Evolutionary conservation across 257 asterid species (phyloP).

Genomic region (Salvia rosmarinus): DNA sequence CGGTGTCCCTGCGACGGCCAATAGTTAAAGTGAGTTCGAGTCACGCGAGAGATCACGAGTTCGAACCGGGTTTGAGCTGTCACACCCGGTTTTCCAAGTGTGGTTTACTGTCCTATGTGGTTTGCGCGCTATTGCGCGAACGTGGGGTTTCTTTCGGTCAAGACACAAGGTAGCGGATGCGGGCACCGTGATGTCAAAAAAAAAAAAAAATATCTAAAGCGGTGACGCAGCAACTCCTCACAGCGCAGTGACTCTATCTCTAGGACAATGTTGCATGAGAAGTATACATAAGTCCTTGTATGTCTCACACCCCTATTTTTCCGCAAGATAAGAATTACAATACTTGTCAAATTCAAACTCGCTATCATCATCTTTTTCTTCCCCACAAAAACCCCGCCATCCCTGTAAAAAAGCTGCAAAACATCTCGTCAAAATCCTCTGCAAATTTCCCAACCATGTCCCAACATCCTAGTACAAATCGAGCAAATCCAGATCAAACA

Average conservation of each 20-base stretch:
- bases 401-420: constrained; percentile 20
- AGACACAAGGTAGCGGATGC: no score
- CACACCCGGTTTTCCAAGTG: no score
- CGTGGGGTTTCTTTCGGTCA: no score
- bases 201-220: neutral
- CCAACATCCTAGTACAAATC: constrained; percentile 11
- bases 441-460: constrained; percentile 22
- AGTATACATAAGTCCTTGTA: neutral
- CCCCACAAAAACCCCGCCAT: neutral
- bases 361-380: neutral
- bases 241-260: neutral
- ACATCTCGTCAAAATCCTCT: neutral
- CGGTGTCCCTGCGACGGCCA: no score
- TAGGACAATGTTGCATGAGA: constrained; percentile 19
- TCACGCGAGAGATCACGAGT: no score
- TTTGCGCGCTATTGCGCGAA: no score
- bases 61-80: no score
- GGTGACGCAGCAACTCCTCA: neutral
- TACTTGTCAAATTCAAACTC: neutral
- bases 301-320: constrained; percentile 21
- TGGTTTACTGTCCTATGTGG: no score
- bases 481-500: neutral
- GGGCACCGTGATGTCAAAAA: no score
- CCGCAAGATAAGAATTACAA: neutral
- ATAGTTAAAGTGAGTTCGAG: no score